Evolutionary conservation across 345 rosid species (phyloP).

Genomic region (Euphorbia tirucalli): DNA sequence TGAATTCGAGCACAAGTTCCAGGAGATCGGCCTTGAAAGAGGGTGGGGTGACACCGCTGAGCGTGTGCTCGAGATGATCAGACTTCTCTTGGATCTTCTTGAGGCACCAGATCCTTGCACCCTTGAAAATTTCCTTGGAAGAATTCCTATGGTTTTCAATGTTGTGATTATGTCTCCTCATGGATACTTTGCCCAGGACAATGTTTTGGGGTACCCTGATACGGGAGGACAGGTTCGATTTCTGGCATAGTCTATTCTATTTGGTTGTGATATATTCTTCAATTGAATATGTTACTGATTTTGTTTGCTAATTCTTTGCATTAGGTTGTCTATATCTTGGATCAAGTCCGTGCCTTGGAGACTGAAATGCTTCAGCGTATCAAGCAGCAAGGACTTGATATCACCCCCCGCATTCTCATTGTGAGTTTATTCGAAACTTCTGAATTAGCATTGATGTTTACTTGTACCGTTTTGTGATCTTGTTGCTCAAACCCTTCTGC

Average conservation of each 20-base stretch:
- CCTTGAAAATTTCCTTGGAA: constrained; percentile 80
- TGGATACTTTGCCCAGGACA: constrained; percentile 94
- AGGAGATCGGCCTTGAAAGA: constrained; percentile 88
- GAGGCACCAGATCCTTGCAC: constrained; percentile 98
- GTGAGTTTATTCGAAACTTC: constrained; percentile 36
- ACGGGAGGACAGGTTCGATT: constrained; percentile 89
- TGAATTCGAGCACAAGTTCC: constrained; percentile 68
- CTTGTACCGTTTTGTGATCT: neutral
- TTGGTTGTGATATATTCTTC: neutral
- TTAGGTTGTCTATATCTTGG: constrained; percentile 91
- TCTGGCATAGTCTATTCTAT: neutral
- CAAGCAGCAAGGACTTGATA: constrained; percentile 84
- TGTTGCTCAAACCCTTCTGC: neutral
- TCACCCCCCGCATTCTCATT: constrained; percentile 80
- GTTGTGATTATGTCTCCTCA: constrained; percentile 93
- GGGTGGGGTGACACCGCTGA: constrained; percentile 93
- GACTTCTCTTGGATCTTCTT: constrained; percentile 85
- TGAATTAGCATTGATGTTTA: neutral
- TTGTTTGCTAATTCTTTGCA: neutral
- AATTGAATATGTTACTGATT: neutral
- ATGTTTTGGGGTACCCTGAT: constrained; percentile 95
- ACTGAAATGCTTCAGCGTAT: constrained; percentile 87
- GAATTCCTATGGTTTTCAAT: constrained; percentile 90
- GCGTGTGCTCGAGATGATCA: constrained; percentile 83
- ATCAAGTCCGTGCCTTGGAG: constrained; percentile 96